phyloP scores from a whole-genome alignment of 108 stramenopile species.

The Skeletonema grethae region DNA sequence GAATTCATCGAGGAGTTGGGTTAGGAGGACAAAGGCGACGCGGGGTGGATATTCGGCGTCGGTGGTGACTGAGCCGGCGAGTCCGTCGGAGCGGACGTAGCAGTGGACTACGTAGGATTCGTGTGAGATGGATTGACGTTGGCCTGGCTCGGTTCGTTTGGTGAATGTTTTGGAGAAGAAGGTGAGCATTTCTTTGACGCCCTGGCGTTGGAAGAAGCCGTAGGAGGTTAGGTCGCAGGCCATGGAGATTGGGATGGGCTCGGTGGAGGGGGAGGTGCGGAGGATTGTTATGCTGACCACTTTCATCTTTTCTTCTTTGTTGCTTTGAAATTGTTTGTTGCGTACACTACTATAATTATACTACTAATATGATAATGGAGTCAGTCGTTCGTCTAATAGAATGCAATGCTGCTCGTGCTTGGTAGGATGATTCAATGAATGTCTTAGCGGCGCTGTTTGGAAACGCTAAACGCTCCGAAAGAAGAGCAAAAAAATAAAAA shows the following conservation, averaged over 20 bases:
- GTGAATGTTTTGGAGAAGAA: slow-evolving; percentile 98
- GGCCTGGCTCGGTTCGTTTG: slow-evolving; percentile 96
- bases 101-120: slow-evolving; percentile 98
- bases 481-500: too few species aligned
- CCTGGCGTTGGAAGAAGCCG: slow-evolving; percentile 93
- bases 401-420: too few species aligned
- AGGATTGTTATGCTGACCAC: slow-evolving; percentile 84
- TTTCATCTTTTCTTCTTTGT: slow-evolving; percentile 77
- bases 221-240: slow-evolving; percentile 83
- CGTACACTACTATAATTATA: too few species aligned
- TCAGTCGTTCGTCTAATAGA: too few species aligned
- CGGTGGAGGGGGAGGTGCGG: slow-evolving; percentile 64
- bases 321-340: too few species aligned
- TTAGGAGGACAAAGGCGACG: slow-evolving; percentile 96
- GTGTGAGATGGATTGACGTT: slow-evolving; percentile 97
- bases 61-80: slow-evolving; percentile 91
- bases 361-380: too few species aligned
- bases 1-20: slow-evolving; percentile 96
- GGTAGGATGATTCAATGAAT: too few species aligned
- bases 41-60: slow-evolving; percentile 98
- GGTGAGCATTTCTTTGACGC: slow-evolving; percentile 96
- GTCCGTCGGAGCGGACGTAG: slow-evolving; percentile 95
- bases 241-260: slow-evolving; percentile 75
- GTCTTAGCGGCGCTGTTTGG: too few species aligned
- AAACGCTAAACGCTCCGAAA: too few species aligned